Evolutionary conservation across 2,329 filamentous ascomycete genomes (phyloP).

Genomic region (Alternaria arbusti): DNA sequence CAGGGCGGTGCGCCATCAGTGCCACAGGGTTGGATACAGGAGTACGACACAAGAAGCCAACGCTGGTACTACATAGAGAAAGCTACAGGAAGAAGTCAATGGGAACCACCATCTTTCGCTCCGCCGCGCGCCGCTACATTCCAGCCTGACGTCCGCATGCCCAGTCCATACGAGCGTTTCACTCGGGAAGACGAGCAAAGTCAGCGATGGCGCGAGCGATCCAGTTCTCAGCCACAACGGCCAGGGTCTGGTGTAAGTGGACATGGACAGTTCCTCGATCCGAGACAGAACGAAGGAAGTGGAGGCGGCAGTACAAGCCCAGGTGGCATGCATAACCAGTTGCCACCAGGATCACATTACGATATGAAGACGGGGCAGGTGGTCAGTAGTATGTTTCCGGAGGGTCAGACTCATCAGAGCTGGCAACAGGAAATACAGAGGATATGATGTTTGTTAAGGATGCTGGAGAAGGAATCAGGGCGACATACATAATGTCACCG

Average conservation of each 20-base stretch:
- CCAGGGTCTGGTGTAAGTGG: not conserved
- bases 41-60: slow-evolving; percentile 66
- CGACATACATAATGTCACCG: not conserved
- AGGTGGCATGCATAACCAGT: not conserved
- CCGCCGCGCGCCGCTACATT: not conserved
- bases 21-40: slow-evolving; percentile 62
- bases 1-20: slow-evolving; percentile 19
- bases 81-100: slow-evolving; percentile 65
- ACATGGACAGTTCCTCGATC: slow-evolving; percentile 4
- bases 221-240: slow-evolving; percentile 9
- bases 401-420: slow-evolving; percentile 5
- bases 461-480: not conserved
- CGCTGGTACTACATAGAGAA: slow-evolving; percentile 70
- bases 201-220: not conserved
- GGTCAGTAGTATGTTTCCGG: slow-evolving; percentile 22
- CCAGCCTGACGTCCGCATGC: slow-evolving; percentile 4
- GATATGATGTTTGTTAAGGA: not conserved
- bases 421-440: slow-evolving; percentile 13
- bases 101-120: slow-evolving; percentile 54
- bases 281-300: not conserved
- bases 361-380: slow-evolving; percentile 23
- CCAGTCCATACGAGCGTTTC: slow-evolving; percentile 1
- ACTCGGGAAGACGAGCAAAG: not conserved
- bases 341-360: slow-evolving; percentile 20
- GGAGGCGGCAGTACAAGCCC: slow-evolving; percentile 4